These are phyloP conservation scores for Lipomyces lipofer DNA, from an alignment of 805 yeast species.

Conservation along the genomic window DNA sequence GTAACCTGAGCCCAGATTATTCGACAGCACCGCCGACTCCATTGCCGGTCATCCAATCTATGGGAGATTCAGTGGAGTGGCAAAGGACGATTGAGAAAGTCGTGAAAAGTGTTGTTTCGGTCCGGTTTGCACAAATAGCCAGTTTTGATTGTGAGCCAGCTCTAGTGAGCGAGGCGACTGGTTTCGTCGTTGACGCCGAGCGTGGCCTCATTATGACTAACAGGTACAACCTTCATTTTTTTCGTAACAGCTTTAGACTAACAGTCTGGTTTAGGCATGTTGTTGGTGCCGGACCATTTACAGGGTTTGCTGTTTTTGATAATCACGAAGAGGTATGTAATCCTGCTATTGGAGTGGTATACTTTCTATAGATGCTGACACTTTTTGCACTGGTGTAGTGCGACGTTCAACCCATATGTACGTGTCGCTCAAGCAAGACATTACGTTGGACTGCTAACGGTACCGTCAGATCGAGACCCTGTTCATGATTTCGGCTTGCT, in stretches of 20 bases:
- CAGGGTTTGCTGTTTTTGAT: constrained; percentile 88
- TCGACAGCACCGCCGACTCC: neutral
- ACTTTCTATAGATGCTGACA: too few species aligned
- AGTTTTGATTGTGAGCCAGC: constrained; percentile 85
- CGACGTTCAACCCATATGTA: constrained; percentile 25
- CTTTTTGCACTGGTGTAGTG: too few species aligned
- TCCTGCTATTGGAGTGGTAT: too few species aligned
- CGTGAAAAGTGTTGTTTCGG: constrained; percentile 82
- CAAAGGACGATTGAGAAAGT: constrained; percentile 77
- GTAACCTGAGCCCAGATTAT: neutral
- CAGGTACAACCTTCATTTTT: constrained; percentile 17
- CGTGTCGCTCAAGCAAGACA: too few species aligned
- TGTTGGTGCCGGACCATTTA: constrained; percentile 92
- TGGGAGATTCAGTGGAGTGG: constrained; percentile 52
- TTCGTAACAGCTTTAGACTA: neutral
- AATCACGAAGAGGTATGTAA: constrained; percentile 91
- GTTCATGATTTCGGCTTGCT: constrained; percentile 93
- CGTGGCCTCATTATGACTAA: constrained; percentile 85
- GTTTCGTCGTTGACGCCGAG: constrained; percentile 84
- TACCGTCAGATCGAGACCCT: constrained; percentile 75
- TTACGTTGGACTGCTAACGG: too few species aligned
- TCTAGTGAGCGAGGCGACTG: constrained; percentile 86
- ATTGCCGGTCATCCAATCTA: neutral
- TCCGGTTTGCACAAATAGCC: constrained; percentile 83
- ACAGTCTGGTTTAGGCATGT: constrained; percentile 60